Evolutionary conservation across 2,329 filamentous ascomycete species (phyloP), one percentile per base, ranked within the genome.

Genomic region (Botryosphaeria dothidea): DNA sequence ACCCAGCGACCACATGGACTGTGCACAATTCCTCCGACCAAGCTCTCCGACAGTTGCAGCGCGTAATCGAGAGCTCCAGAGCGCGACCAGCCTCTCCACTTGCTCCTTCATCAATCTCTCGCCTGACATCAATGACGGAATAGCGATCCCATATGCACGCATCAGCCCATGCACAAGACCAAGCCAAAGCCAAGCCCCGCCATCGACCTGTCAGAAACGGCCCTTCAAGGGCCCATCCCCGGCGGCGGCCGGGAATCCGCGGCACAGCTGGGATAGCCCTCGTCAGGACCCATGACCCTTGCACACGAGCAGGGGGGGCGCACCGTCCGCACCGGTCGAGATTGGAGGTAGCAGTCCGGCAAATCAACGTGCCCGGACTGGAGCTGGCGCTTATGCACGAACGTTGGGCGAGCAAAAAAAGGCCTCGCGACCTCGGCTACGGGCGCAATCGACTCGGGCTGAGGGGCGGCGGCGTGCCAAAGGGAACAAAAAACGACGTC

Each of bases 41-140:
- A 52, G 48, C 60, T 41, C 52, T 9, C 17, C 38, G 11, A n/a
- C 23, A n/a, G 15, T 17, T 11, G 54, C 31, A 52, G 46, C 48
- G 58, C 58, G 60, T 62, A 62, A 62, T 52, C 45, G 48, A 49
- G 19, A 41, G 29, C 43, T 43, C 31, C 49, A 34, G 56, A 61
- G 48, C 58, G 36, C n/a, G n/a, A 29, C 19, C 38, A 1, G 19
- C 31, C 52, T 66, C 65, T 62, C 62, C 51, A 56, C 62, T 29
- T 57, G 62, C 62, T 64, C 51, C 62, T 64, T 65, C 52, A 65
- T 64, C 48, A 45, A 64, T 31, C 43, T 49, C 45, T 51, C 52
- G 52, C 66, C 64, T 67, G 64, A 67, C 64, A 66, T 66, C 63
- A 65, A 65, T 54, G 65, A 64, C 54, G 54, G 62, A 61, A 67